Conservation (phyloP, 2,329 filamentous ascomycete species). For the Huntiella decipiens region DNA sequence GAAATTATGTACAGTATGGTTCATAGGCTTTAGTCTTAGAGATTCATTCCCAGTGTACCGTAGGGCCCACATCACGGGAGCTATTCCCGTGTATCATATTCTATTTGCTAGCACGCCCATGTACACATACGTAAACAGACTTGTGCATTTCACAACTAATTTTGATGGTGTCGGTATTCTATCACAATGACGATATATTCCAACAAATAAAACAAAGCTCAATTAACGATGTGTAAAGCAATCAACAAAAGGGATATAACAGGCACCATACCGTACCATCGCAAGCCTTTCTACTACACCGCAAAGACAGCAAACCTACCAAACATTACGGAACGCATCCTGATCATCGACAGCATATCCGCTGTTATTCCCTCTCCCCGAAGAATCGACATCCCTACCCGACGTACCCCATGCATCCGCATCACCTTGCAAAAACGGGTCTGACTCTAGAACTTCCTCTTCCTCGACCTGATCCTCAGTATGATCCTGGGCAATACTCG, state of each 20-base stretch:
- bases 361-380: not conserved
- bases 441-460: not conserved
- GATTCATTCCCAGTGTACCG: no score
- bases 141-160: no score
- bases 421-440: conserved; percentile 9
- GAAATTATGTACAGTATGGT: no score
- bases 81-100: no score
- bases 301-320: conserved; percentile 15
- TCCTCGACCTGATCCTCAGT: not conserved
- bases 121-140: no score
- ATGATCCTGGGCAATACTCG: no score
- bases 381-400: not conserved
- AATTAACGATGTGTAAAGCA: conserved; percentile 1
- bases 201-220: conserved; percentile 1
- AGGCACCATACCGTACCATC: not conserved
- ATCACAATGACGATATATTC: not conserved
- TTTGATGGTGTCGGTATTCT: no score
- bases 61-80: no score
- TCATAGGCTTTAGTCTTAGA: no score
- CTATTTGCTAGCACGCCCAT: no score
- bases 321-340: conserved; percentile 30
- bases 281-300: not conserved
- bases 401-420: not conserved
- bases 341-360: conserved; percentile 19
- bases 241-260: not conserved